These are phyloP conservation scores for Exophiala oligosperma DNA, from an alignment of 2,329 filamentous ascomycete species.

Conservation along the genomic window DNA sequence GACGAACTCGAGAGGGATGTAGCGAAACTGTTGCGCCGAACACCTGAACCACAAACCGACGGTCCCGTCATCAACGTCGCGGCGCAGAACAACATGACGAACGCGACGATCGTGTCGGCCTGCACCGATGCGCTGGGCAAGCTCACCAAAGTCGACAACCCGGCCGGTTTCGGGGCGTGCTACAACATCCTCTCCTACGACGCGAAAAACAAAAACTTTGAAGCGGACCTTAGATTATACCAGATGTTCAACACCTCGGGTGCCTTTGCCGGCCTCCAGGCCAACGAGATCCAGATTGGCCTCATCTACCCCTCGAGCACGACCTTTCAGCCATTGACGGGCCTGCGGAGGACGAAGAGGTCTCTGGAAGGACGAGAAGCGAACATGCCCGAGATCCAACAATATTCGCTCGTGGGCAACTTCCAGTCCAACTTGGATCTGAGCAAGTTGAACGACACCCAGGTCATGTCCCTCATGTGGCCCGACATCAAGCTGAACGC, in stretches of 20 bases:
- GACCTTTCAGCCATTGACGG: constrained; percentile 26
- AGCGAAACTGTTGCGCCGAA: constrained; percentile 15
- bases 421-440: constrained; percentile 31
- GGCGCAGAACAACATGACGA: constrained; percentile 16
- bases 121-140: constrained; percentile 59
- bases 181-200: constrained; percentile 77
- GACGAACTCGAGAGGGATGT: constrained; percentile 14
- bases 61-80: constrained; percentile 5
- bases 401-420: constrained; percentile 36
- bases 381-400: constrained; percentile 32
- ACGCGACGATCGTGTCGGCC: constrained; percentile 51
- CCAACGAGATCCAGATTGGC: constrained; percentile 32
- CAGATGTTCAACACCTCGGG: constrained; percentile 61
- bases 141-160: constrained; percentile 62
- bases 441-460: constrained; percentile 32
- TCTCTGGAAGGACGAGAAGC: constrained; percentile 14
- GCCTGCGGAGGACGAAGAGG: constrained; percentile 16
- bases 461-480: constrained; percentile 36
- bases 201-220: constrained; percentile 66
- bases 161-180: constrained; percentile 75
- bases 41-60: constrained; percentile 8
- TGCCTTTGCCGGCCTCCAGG: constrained; percentile 45
- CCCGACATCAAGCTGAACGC: constrained; percentile 37
- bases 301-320: constrained; percentile 30
- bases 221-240: constrained; percentile 75